Conservation (phyloP, 2,329 filamentous ascomycete species). For the Fusarium stilboides region DNA sequence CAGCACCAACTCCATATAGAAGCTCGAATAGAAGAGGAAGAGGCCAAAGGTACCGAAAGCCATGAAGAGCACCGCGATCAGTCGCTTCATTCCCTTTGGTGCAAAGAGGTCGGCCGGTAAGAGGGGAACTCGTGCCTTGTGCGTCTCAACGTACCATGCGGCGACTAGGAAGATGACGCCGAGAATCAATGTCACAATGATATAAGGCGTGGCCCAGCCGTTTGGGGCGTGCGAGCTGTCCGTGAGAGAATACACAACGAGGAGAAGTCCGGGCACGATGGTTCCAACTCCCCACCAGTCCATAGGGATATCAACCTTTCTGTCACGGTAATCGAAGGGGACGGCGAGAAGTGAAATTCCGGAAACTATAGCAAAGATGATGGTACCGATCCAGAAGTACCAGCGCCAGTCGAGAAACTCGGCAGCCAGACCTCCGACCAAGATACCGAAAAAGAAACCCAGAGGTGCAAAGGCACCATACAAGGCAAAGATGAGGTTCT, state of each 20-base stretch:
- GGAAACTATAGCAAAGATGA: constrained; percentile 62
- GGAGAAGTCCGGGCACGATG: constrained; percentile 70
- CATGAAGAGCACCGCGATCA: constrained; percentile 68
- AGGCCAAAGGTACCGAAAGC: constrained; percentile 70
- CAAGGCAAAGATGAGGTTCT: constrained; percentile 76
- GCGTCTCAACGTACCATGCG: constrained; percentile 75
- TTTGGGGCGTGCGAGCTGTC: constrained; percentile 73
- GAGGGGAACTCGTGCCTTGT: constrained; percentile 72
- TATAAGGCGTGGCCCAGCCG: constrained; percentile 77
- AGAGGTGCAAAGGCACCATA: constrained; percentile 71
- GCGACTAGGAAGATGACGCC: constrained; percentile 67
- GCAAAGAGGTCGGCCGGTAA: constrained; percentile 74
- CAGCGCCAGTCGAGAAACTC: constrained; percentile 75
- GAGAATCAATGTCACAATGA: constrained; percentile 71
- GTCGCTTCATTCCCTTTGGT: constrained; percentile 70
- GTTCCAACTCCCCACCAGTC: constrained; percentile 72
- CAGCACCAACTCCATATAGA: constrained; percentile 72
- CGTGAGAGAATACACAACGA: constrained; percentile 78
- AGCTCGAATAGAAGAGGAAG: constrained; percentile 74
- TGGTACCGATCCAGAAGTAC: constrained; percentile 78
- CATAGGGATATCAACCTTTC: constrained; percentile 60
- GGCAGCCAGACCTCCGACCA: constrained; percentile 74
- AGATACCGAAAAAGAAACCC: constrained; percentile 76
- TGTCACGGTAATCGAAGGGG: constrained; percentile 54
- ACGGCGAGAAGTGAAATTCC: constrained; percentile 60